Evolutionary conservation across 768 basidiomycete species (phyloP).

Genomic region (Boletus rufocinnamomeus): DNA sequence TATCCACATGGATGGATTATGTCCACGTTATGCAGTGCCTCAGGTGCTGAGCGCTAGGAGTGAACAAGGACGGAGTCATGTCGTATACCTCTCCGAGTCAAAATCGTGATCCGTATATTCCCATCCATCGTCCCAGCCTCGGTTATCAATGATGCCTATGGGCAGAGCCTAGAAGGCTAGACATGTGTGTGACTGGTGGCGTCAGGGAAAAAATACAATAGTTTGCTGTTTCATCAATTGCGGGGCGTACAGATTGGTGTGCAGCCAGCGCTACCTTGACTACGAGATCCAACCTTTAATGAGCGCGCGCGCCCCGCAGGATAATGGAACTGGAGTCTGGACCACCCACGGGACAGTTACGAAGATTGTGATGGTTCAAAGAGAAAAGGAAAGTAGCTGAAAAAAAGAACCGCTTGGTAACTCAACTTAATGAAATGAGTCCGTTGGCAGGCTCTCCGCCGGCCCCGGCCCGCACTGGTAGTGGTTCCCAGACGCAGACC

Average conservation of each 20-base stretch:
- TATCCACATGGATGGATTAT: neutral
- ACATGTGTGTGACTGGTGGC: conserved; percentile 17
- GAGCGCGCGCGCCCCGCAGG: neutral
- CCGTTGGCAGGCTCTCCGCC: neutral
- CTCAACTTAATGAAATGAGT: neutral
- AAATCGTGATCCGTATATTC: neutral
- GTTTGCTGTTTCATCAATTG: neutral
- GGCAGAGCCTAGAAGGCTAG: conserved; percentile 8
- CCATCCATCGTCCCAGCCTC: neutral
- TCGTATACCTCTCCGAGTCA: neutral
- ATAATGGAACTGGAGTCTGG: neutral
- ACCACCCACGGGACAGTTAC: neutral
- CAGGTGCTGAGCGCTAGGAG: neutral
- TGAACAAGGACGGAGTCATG: neutral
- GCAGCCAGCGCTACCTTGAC: conserved; percentile 18
- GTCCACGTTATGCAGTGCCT: neutral
- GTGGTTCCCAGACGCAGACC: neutral
- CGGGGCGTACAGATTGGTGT: conserved; percentile 1
- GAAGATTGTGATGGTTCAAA: neutral
- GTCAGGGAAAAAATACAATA: neutral
- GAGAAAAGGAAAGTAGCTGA: neutral
- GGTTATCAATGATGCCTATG: neutral
- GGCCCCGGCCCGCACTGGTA: too few relatives aligned
- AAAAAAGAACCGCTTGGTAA: neutral
- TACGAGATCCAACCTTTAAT: conserved; percentile 13